Evolutionary conservation across 139 green algal genomes (phyloP), one percentile per base, ranked within the genome.

Genomic region (Chlamydomonas incerta): DNA sequence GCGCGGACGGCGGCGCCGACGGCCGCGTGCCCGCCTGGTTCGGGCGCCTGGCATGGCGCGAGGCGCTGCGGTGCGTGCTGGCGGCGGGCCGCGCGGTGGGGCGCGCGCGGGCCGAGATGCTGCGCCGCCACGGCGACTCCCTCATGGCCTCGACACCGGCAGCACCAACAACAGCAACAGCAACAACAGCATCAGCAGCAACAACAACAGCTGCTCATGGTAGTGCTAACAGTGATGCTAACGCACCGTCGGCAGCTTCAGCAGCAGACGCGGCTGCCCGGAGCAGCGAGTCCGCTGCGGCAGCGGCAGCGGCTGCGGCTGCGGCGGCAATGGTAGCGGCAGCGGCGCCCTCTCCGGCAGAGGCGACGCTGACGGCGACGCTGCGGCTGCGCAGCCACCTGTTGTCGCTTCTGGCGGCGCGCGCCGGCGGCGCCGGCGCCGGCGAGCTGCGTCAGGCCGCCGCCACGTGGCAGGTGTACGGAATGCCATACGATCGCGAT

Each of bases 401-500:
- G 47, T 13, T 82, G 33, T 23, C 33, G 33, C 75, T 73, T 20
- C 62, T 83, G 37, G 37, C 60, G 35, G 37, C 37, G 10, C 75
- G 60, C 28, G 28, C 35, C 1, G 35, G 10, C 8, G 37, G 23
- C 37, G 29, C 24, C 60, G 24, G 26, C 37, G 37, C 3, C 13
- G 13, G 29, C 3, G 60, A 83, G 37, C 75, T 83, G 26, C 75
- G 75, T 8, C 60, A 83, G 62, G 11, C 58, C 13, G 75, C 75
- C 0, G 24, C 72, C 60, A 62, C 75, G 75, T 83, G 62, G 60
- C 60, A 83, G 35, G 34, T 83, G 60, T 83, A 83, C 75, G 62
- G 62, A 14, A 47, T 83, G 60, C 28, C 75, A 35, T 83, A 83
- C 62, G 75, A 83, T 35, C 29, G 35, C 24, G 24, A 72, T 26